Conservation (phyloP, 352 stramenopile genomes). For the Globisporangium orthogonon region DNA sequence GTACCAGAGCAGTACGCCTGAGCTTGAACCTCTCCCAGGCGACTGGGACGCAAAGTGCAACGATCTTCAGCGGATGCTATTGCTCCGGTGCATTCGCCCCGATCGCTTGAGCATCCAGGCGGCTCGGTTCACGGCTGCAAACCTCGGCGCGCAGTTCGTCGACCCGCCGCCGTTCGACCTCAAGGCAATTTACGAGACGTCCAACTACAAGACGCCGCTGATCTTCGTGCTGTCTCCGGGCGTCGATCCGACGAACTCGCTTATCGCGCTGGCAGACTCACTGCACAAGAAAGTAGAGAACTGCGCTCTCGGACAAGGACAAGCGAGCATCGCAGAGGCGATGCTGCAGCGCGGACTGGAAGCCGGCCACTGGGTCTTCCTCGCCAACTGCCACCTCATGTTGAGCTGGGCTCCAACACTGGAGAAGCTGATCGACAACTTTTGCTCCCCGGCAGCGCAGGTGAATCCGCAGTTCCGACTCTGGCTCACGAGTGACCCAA, state of each 20-base stretch:
- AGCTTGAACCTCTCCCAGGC: conserved; percentile 86
- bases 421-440: conserved; percentile 93
- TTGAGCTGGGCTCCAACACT: conserved; percentile 92
- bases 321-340: conserved; percentile 87
- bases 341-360: conserved; percentile 85
- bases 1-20: conserved; percentile 85
- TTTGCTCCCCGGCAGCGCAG: conserved; percentile 43
- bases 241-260: conserved; percentile 91
- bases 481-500: conserved; percentile 92
- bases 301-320: conserved; percentile 91
- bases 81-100: conserved; percentile 90
- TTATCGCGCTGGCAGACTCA: conserved; percentile 82
- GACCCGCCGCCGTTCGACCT: conserved; percentile 93
- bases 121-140: conserved; percentile 85
- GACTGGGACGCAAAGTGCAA: conserved; percentile 93
- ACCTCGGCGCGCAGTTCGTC: conserved; percentile 90
- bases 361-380: conserved; percentile 91
- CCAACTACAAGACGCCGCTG: conserved; percentile 86
- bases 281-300: conserved; percentile 87
- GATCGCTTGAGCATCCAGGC: conserved; percentile 92
- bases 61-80: conserved; percentile 90
- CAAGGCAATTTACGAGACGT: conserved; percentile 85
- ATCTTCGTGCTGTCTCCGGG: conserved; percentile 95
- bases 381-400: conserved; percentile 96
- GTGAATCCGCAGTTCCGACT: conserved; percentile 90